Percentiles rank a stretch among this genome's conserved stretches.
These are phyloP conservation scores for Chloranthus sessilifolius DNA, from an alignment of 164 flowering plant genomes.

Conservation along the genomic window DNA sequence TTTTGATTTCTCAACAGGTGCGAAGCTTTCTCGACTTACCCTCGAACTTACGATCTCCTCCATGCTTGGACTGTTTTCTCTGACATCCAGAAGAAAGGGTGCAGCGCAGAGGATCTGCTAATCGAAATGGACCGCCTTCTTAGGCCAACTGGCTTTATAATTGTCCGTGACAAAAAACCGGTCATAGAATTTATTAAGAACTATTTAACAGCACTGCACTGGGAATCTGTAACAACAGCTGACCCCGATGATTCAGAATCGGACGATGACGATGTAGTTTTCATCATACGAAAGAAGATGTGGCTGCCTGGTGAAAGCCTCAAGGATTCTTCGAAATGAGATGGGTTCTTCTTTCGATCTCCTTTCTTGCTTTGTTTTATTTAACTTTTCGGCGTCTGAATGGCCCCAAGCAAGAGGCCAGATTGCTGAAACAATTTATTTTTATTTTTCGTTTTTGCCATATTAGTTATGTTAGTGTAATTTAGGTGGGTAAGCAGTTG, in stretches of 20 bases:
- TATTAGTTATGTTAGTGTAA: not conserved
- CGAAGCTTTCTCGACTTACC: slow-evolving; percentile 82
- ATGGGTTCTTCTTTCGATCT: not conserved
- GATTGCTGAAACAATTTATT: not conserved
- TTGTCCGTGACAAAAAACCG: slow-evolving; percentile 50
- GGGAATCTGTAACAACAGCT: slow-evolving; percentile 55
- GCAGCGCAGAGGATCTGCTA: slow-evolving; percentile 68
- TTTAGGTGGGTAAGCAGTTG: not conserved
- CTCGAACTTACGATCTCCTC: slow-evolving; percentile 78
- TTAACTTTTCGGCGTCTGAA: too few species aligned
- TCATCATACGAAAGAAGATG: slow-evolving; percentile 63
- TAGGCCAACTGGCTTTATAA: slow-evolving; percentile 75
- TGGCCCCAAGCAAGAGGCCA: not conserved
- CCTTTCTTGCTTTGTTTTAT: not conserved
- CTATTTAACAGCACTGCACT: slow-evolving; percentile 57
- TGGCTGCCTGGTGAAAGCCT: slow-evolving; percentile 53
- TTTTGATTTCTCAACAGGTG: slow-evolving; percentile 59
- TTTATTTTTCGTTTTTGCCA: not conserved
- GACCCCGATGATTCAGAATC: slow-evolving; percentile 36
- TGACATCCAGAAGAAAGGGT: slow-evolving; percentile 65
- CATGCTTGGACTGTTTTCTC: slow-evolving; percentile 79
- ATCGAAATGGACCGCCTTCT: slow-evolving; percentile 79
- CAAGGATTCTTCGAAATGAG: slow-evolving; percentile 22
- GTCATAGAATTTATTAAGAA: slow-evolving; percentile 66
- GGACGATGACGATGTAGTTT: slow-evolving; percentile 46